A percentile compares a stretch with the other conserved stretches of the same genome.
Conservation (phyloP, 2,329 filamentous ascomycete genomes). For the Lecanosticta acicola region DNA sequence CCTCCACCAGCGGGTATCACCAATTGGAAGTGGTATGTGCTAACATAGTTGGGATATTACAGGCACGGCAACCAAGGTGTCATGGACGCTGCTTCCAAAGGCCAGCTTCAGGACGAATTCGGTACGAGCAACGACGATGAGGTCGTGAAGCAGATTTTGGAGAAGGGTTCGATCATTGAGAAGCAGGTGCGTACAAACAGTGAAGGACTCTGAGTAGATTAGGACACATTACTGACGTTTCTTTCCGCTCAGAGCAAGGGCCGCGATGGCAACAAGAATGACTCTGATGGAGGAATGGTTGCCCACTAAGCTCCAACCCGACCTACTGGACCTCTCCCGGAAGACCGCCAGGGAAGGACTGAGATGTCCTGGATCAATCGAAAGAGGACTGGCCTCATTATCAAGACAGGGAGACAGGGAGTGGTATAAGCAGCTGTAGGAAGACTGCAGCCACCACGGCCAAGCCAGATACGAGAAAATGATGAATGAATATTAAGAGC, state of each 20-base stretch:
- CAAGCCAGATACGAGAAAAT: constrained; percentile 11
- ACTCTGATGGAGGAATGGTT: constrained; percentile 34
- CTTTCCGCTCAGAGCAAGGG: constrained; percentile 17
- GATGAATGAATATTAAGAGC: constrained; percentile 14
- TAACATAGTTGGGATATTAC: constrained; percentile 2
- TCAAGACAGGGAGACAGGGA: neutral
- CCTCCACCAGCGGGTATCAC: neutral
- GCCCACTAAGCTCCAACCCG: too few species aligned
- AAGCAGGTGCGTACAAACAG: constrained; percentile 42
- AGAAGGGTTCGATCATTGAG: constrained; percentile 66
- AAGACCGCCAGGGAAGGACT: too few species aligned
- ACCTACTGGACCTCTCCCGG: too few species aligned
- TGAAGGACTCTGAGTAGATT: neutral
- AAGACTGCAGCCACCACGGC: neutral
- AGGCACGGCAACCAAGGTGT: constrained; percentile 84
- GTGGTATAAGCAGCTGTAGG: neutral
- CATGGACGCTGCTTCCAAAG: constrained; percentile 69
- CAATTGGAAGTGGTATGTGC: neutral
- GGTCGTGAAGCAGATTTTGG: constrained; percentile 72
- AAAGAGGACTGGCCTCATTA: too few species aligned
- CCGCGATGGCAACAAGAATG: constrained; percentile 41
- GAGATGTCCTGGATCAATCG: too few species aligned
- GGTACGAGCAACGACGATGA: constrained; percentile 74
- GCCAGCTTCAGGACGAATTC: constrained; percentile 76
- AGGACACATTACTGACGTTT: constrained; percentile 25